These are phyloP conservation scores for Zymoseptoria ardabiliae DNA, from an alignment of 2,329 filamentous ascomycete species.

Conservation along the genomic window DNA sequence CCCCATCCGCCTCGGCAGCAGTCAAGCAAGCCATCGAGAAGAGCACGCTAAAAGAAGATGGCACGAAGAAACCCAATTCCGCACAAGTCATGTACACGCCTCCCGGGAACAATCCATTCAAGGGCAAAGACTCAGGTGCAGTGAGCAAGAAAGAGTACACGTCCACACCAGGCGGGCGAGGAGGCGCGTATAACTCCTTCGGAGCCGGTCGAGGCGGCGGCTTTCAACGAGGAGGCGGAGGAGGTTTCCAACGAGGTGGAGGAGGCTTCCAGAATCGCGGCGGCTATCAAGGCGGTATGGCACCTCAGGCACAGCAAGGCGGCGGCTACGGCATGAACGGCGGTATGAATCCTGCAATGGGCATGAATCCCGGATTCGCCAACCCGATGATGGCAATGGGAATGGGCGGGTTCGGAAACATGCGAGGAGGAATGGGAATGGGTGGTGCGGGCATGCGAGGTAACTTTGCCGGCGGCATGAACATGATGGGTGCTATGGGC, in stretches of 20 bases:
- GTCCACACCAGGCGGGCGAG: constrained; percentile 1
- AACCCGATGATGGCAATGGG: constrained; percentile 16
- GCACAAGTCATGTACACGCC: constrained; percentile 53
- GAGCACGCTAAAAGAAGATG: constrained; percentile 12
- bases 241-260: constrained; percentile 23
- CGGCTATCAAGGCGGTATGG: constrained; percentile 13
- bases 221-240: constrained; percentile 27
- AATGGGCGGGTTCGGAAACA: constrained; percentile 20
- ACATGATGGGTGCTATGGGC: constrained; percentile 20
- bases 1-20: constrained; percentile 76
- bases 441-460: constrained; percentile 14
- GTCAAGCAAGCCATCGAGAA: constrained; percentile 72
- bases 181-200: constrained; percentile 26
- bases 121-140: constrained; percentile 42
- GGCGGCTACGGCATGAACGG: constrained; percentile 19
- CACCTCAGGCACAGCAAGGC: constrained; percentile 12
- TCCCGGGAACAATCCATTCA: constrained; percentile 15
- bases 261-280: constrained; percentile 25
- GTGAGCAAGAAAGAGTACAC: constrained; percentile 32
- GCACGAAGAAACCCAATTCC: constrained; percentile 51
- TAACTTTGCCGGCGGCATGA: constrained; percentile 14
- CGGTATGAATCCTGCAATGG: constrained; percentile 7
- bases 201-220: constrained; percentile 44
- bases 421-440: constrained; percentile 27
- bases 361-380: constrained; percentile 3